Percentiles rank a stretch among this genome's conserved stretches.
Evolutionary conservation across 2,329 filamentous ascomycete species (phyloP).

Genomic region (Fusarium sp.): DNA sequence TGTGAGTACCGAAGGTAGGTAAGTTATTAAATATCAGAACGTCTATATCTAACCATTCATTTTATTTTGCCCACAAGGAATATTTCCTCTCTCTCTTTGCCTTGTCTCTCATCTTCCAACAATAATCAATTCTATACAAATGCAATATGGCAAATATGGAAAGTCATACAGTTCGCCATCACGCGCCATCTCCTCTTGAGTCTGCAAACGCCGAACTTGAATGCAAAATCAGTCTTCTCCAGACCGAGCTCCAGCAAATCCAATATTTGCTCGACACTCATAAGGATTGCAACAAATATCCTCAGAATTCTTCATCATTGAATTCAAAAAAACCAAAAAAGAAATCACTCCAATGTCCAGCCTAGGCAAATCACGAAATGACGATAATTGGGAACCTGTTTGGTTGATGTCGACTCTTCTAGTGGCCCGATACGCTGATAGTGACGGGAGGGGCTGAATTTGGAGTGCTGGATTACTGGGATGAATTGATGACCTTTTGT

Average conservation of each 20-base stretch:
- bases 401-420: background rate
- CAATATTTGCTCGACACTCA: background rate
- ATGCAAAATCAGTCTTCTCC: background rate
- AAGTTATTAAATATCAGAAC: too few relatives aligned
- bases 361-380: background rate
- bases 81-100: background rate
- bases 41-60: background rate
- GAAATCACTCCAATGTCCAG: background rate
- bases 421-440: background rate
- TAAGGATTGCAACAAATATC: background rate
- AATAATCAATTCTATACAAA: background rate
- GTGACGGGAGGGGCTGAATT: background rate
- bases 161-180: background rate
- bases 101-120: background rate
- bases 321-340: background rate
- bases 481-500: too few relatives aligned
- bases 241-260: background rate
- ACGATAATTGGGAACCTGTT: slow-evolving; percentile 39
- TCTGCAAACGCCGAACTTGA: background rate
- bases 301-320: fast-evolving
- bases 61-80: too few relatives aligned
- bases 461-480: background rate
- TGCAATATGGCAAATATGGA: background rate
- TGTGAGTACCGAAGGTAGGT: too few relatives aligned
- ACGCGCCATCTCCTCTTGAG: background rate